A percentile compares a stretch with the other conserved stretches of the same genome.
Conservation (phyloP, 1,284 basidiomycete genomes). For the Pseudozyma sp. region DNA sequence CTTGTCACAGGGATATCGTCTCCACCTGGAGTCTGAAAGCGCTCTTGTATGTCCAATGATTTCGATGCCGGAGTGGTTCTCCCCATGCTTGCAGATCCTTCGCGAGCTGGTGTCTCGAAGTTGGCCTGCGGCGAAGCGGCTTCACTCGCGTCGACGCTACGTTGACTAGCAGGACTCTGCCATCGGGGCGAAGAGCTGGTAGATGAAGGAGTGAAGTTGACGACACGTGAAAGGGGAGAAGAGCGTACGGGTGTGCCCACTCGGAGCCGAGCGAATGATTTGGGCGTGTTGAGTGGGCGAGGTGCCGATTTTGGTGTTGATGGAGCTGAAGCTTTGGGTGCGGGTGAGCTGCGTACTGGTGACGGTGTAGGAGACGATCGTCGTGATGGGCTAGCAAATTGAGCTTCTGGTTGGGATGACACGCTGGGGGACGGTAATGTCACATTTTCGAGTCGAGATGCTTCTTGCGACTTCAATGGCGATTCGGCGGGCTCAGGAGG, state of each 20-base stretch:
- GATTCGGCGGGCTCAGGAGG: not conserved
- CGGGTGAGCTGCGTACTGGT: not conserved
- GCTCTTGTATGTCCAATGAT: too few species aligned
- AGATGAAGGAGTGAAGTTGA: conserved; percentile 34
- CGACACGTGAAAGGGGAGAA: conserved; percentile 31
- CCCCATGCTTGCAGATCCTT: not conserved
- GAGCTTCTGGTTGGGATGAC: not conserved
- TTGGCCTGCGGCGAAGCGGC: not conserved
- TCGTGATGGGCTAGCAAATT: not conserved
- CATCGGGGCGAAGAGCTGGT: conserved; percentile 11
- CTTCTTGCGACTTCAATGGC: not conserved
- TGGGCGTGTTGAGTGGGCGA: conserved; percentile 11
- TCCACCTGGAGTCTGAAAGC: too few species aligned
- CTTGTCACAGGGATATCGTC: not conserved
- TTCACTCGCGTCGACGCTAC: not conserved
- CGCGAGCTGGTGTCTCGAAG: not conserved
- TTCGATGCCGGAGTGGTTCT: not conserved
- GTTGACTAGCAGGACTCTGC: conserved; percentile 19
- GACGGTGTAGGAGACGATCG: not conserved
- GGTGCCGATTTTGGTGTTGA: conserved; percentile 2
- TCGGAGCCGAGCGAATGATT: conserved; percentile 27
- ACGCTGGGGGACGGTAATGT: too few species aligned
- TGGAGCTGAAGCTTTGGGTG: not conserved
- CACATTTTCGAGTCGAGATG: not conserved
- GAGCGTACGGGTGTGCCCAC: conserved; percentile 28